Conservation (phyloP, 257 asterid genomes). For the Datura wrightii region DNA sequence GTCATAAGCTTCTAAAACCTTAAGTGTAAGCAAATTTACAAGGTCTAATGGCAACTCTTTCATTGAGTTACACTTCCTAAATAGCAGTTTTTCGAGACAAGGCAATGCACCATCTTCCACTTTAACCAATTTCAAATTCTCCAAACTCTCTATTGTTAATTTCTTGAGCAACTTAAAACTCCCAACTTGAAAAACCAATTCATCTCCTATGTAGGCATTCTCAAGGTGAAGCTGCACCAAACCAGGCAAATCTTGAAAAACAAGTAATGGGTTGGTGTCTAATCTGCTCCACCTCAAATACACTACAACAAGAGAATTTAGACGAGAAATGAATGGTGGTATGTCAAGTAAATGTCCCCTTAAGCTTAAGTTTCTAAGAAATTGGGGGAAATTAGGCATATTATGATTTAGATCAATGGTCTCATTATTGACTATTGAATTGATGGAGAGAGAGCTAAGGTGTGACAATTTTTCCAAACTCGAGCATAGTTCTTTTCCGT, state of each 20-base stretch:
- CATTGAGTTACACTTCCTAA: constrained; percentile 23
- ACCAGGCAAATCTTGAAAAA: constrained; percentile 36
- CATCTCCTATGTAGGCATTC: constrained; percentile 34
- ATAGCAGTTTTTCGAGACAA: neutral
- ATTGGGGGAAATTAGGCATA: neutral
- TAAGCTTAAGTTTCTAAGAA: neutral
- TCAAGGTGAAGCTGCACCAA: neutral
- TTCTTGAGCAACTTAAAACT: constrained; percentile 33
- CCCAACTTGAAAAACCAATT: constrained; percentile 23
- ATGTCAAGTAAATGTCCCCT: constrained; percentile 22
- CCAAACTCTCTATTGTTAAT: neutral
- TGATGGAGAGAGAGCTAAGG: neutral
- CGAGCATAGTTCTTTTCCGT: constrained; percentile 12
- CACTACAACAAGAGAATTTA: neutral
- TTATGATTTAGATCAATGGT: constrained; percentile 12
- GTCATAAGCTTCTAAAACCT: neutral
- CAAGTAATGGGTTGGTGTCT: constrained; percentile 16
- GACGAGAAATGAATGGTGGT: constrained; percentile 37
- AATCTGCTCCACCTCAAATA: neutral
- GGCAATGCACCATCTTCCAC: constrained; percentile 39
- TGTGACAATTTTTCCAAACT: constrained; percentile 25
- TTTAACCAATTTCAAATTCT: constrained; percentile 22
- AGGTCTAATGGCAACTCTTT: constrained; percentile 32
- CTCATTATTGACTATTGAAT: neutral
- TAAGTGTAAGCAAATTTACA: constrained; percentile 27